Evolutionary conservation across 768 basidiomycete genomes (phyloP), one percentile per base, ranked within the genome.

Genomic region (Clavulina sp.): DNA sequence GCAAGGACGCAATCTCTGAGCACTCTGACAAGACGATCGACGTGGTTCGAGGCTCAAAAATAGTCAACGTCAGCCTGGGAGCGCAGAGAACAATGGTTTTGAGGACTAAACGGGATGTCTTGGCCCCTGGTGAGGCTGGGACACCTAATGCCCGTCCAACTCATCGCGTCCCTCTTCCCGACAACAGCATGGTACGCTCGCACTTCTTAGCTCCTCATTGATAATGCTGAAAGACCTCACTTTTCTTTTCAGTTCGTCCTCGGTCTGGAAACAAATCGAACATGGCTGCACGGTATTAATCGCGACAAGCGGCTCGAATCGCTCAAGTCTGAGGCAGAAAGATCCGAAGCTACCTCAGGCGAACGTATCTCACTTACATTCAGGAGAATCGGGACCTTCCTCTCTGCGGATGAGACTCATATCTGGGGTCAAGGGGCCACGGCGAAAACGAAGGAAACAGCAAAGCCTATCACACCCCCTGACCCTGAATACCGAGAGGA

Each of bases 1-100:
- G 84, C 4, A 75, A 73, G 28, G 85, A 87, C 63, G 82, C 80
- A 64, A 87, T 87, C 56, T 85, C 84, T 0, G 84, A 86, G 58
- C 84, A 88, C 62, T 82, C 81, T 0, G 84, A 88, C 64, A 88
- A 88, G 66, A 88, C 84, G 4, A 73, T 87, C 57, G 85, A 88
- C 61, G 74, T 88, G 56, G 75, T 80, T 3, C 74, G 71, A 13
- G 79, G 76, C 30, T 81, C 83, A 4, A 76, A 69, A 50, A 80
- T 87, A 56, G 81, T 84, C 54, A 88, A 88, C 54, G 79, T 87
- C 55, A 83, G 80, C 79, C 75, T 0, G 70, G 87, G n/a, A 73
- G 77, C 24, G 61, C 71, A 46, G 85, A 85, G 62, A 75, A 73
- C 56, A 73, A 78, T 41, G 63, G 52, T 7, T 26, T 29, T n/a